phyloP scores from a whole-genome alignment of 306 rosid species.

The Bauhinia variegata region DNA sequence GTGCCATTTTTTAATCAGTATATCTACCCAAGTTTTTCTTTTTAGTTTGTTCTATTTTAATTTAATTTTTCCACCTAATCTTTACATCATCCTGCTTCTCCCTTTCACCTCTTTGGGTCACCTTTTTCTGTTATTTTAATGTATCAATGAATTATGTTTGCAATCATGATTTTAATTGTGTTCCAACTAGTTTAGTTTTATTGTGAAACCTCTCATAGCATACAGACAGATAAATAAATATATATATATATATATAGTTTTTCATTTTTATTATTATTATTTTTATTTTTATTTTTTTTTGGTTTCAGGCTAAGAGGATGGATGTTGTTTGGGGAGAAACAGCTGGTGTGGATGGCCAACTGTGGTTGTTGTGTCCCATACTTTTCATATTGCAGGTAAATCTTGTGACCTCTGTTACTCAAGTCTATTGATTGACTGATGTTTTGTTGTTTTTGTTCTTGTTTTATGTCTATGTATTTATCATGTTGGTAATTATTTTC shows the following conservation, averaged over 20 bases:
- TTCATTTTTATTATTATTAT: too few relatives aligned
- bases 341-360: conserved; percentile 93
- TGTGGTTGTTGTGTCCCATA: conserved; percentile 92
- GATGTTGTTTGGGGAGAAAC: conserved; percentile 99
- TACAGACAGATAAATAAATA: conserved; percentile 21
- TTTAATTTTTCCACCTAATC: neutral
- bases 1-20: conserved; percentile 42
- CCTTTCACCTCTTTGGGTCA: conserved; percentile 9
- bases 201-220: conserved; percentile 14
- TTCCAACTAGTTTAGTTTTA: conserved; percentile 6
- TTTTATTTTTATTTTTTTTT: conserved; percentile 33
- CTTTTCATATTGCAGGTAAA: conserved; percentile 90
- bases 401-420: conserved; percentile 8
- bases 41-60: neutral
- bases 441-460: neutral
- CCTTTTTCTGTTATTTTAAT: neutral
- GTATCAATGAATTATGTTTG: conserved; percentile 7
- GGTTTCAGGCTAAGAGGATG: conserved; percentile 95
- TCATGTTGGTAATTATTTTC: too few relatives aligned
- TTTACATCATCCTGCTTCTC: neutral
- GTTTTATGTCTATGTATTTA: neutral
- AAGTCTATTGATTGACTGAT: neutral
- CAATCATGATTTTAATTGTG: neutral
- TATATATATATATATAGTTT: neutral
- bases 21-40: neutral